Conservation (phyloP, 257 asterid genomes). For the Verbena officinalis region DNA sequence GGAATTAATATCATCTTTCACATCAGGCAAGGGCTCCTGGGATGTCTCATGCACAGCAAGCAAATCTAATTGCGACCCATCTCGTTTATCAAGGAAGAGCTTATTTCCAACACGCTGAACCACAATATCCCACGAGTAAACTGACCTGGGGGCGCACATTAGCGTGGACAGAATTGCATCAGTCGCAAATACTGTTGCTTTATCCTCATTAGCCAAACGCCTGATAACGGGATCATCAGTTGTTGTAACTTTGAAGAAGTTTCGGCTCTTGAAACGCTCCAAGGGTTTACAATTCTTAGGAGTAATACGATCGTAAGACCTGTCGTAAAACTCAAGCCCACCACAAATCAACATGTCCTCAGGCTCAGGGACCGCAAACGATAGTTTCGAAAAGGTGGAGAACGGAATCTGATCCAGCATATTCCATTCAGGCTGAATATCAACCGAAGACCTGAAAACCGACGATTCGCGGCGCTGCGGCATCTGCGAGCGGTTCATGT, state of each 20-base stretch:
- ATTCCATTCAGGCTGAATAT: constrained; percentile 99
- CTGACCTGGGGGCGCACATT: constrained; percentile 95
- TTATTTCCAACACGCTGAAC: constrained; percentile 93
- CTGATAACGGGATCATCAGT: constrained; percentile 96
- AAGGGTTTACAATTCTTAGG: constrained; percentile 73
- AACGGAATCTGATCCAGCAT: constrained; percentile 98
- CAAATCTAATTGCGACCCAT: constrained; percentile 90
- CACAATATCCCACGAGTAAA: constrained; percentile 96
- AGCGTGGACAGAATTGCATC: constrained; percentile 80
- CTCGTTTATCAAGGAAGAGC: constrained; percentile 89
- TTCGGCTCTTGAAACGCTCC: constrained; percentile 90
- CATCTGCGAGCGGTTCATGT: constrained; percentile 68
- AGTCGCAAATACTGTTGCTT: constrained; percentile 92
- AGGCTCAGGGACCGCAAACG: constrained; percentile 83
- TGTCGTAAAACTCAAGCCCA: constrained; percentile 83
- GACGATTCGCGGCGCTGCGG: constrained; percentile 81
- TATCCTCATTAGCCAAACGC: constrained; percentile 94
- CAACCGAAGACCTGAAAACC: constrained; percentile 86
- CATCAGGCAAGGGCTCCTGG: constrained; percentile 95
- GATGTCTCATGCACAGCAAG: constrained; percentile 93
- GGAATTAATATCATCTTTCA: constrained; percentile 91
- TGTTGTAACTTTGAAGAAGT: constrained; percentile 89
- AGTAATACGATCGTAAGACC: constrained; percentile 79
- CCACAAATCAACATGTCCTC: constrained; percentile 89
- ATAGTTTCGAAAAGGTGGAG: constrained; percentile 85